A percentile compares a stretch with the other conserved stretches of the same genome.
These are phyloP conservation scores for Trametes sp. DNA, from an alignment of 1,284 basidiomycete genomes.

Conservation along the genomic window DNA sequence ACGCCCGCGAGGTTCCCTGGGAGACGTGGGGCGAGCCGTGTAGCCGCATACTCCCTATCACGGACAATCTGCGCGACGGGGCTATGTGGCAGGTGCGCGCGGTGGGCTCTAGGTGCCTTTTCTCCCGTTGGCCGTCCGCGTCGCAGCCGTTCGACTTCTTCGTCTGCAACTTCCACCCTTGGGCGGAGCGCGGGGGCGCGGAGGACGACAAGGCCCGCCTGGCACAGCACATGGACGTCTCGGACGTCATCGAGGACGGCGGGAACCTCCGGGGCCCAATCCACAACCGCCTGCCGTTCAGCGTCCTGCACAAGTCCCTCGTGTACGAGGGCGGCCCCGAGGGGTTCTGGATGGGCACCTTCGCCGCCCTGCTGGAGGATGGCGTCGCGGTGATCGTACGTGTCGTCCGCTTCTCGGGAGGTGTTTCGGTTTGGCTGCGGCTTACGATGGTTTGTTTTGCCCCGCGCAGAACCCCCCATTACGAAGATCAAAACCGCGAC, in stretches of 20 bases:
- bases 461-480: too few species aligned
- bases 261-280: background rate
- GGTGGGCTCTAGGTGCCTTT: background rate
- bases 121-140: background rate
- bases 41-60: background rate
- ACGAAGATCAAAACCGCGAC: too few species aligned
- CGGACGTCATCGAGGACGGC: background rate
- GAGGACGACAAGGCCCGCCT: background rate
- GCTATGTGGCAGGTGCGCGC: background rate
- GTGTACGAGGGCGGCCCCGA: too few species aligned
- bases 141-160: background rate
- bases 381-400: too few species aligned
- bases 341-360: too few species aligned
- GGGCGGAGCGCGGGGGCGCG: background rate
- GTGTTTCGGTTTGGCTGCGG: too few species aligned
- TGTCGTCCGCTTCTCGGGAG: too few species aligned
- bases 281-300: background rate
- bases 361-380: too few species aligned
- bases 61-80: too few species aligned
- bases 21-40: background rate
- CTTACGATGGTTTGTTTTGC: too few species aligned
- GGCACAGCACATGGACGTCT: background rate
- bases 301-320: too few species aligned
- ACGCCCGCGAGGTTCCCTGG: background rate
- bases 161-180: background rate